Evolutionary conservation across 495 filamentous ascomycete species (phyloP), one percentile per base, ranked within the genome.

Genomic region (Aspergillus taichungensis): DNA sequence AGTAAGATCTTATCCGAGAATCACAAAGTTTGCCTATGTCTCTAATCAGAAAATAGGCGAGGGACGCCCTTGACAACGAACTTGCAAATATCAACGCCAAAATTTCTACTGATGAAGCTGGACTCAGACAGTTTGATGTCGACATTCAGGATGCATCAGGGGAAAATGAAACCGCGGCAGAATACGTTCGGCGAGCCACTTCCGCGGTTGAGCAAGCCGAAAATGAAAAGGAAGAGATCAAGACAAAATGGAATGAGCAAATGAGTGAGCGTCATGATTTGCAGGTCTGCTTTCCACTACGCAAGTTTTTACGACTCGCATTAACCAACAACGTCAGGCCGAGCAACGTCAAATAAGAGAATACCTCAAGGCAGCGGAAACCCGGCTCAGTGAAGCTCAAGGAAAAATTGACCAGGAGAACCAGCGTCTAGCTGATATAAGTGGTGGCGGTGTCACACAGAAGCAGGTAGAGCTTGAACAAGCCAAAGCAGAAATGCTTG

Each of bases 121-220:
- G 56, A 37, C 55, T 71, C 28, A 50, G 47, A 11, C 53, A 40
- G 13, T 71, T 69, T 39, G 70, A 76, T 53, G 51, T 45, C 10
- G 53, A 51, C 9, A 73, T 71, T 52, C 69, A 67, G 41, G 59
- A 64, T 8, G 69, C 67, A 24, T 63, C 81, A 34, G 51, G 62
- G 9, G 66, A 71, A 32, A 49, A 47, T 11, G 77, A 79, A 51
- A 71, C 76, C 30, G 70, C 76, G 5, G 73, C 74, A 44, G 76
- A 77, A 36, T 75, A 73, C 41, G 56, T 80, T 14, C 65, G 72
- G 12, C 60, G 69, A 40, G 76, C 79, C 8, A 72, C 77, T 37
- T 52, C 60, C 13, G 63, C 61, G 32, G 57, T 81, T 2, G 71
- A 71, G 40, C 67, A 69, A 11, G 54, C 69, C 7, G 42, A 64